Percentiles rank a stretch among this genome's conserved stretches.
Conservation (phyloP, 805 yeast genomes). For the Candida peoriensis region DNA sequence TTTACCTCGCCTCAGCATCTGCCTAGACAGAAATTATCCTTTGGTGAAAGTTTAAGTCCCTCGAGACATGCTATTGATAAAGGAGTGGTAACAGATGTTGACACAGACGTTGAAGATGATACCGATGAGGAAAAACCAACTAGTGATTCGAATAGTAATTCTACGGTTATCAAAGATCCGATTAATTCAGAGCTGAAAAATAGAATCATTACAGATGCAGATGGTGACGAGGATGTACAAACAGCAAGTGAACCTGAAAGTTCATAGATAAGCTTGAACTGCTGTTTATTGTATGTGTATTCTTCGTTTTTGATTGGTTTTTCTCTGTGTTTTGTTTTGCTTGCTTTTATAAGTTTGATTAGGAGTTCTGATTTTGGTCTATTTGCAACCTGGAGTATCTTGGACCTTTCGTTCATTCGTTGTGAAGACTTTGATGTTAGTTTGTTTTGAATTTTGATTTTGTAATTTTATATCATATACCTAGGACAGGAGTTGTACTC, state of each 20-base stretch:
- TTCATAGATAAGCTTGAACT: too few species aligned
- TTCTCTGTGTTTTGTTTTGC: too few species aligned
- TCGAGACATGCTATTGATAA: slow-evolving; percentile 11
- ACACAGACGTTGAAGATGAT: slow-evolving; percentile 9
- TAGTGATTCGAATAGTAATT: too few species aligned
- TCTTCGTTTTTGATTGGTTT: too few species aligned
- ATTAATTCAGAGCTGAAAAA: not conserved
- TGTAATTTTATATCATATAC: too few species aligned
- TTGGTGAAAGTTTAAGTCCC: slow-evolving; percentile 15
- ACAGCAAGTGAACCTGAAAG: slow-evolving; percentile 10
- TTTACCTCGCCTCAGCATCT: not conserved
- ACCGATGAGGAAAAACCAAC: slow-evolving; percentile 10
- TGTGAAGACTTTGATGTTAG: too few species aligned
- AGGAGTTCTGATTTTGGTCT: too few species aligned
- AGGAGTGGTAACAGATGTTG: slow-evolving; percentile 14
- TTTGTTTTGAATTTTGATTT: too few species aligned
- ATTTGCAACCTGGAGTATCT: too few species aligned
- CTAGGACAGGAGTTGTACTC: too few species aligned
- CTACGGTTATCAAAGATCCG: not conserved
- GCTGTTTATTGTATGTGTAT: not conserved
- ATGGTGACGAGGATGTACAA: slow-evolving; percentile 9
- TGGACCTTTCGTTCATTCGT: too few species aligned
- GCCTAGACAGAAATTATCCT: slow-evolving; percentile 20
- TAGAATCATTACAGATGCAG: slow-evolving; percentile 2
- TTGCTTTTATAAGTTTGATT: too few species aligned